Percentiles rank a stretch among this genome's conserved stretches.
These are phyloP conservation scores for Thalassiosira livingstoniorum DNA, from an alignment of 352 stramenopile genomes.

Conservation along the genomic window DNA sequence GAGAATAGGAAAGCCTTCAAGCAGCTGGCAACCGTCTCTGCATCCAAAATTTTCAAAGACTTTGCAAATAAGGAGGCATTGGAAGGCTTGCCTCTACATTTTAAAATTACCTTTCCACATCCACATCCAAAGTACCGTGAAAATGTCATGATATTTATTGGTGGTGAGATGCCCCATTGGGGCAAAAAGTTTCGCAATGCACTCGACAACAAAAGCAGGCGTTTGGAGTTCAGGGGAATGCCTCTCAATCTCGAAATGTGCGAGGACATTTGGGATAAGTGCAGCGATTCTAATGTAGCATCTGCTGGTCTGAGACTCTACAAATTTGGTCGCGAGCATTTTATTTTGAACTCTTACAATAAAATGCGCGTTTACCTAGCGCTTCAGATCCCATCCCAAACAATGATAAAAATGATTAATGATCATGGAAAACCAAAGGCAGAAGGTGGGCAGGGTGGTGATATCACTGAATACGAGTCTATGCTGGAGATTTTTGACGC, in stretches of 20 bases:
- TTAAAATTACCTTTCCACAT: constrained; percentile 5
- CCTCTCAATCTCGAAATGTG: not conserved
- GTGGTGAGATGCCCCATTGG: constrained; percentile 25
- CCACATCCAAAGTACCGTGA: not conserved
- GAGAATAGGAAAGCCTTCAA: not conserved
- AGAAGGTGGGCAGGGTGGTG: too few relatives aligned
- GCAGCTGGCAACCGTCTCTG: not conserved
- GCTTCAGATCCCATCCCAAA: constrained; percentile 4
- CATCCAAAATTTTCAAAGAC: not conserved
- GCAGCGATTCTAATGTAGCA: constrained; percentile 5
- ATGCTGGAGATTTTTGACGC: too few relatives aligned
- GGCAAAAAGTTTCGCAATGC: constrained; percentile 24
- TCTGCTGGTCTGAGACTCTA: not conserved
- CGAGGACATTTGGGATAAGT: constrained; percentile 4
- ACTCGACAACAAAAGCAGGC: not conserved
- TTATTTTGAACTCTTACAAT: constrained; percentile 14
- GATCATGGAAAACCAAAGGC: too few relatives aligned
- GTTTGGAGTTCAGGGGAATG: not conserved
- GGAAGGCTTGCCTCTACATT: not conserved
- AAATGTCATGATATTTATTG: constrained; percentile 19
- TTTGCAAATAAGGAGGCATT: not conserved
- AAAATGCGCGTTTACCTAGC: constrained; percentile 14
- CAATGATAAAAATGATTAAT: constrained; percentile 15
- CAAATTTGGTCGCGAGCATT: constrained; percentile 5
- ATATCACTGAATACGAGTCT: too few relatives aligned